Conservation (phyloP, 2,329 filamentous ascomycete species). For the Fusarium temperatum region DNA sequence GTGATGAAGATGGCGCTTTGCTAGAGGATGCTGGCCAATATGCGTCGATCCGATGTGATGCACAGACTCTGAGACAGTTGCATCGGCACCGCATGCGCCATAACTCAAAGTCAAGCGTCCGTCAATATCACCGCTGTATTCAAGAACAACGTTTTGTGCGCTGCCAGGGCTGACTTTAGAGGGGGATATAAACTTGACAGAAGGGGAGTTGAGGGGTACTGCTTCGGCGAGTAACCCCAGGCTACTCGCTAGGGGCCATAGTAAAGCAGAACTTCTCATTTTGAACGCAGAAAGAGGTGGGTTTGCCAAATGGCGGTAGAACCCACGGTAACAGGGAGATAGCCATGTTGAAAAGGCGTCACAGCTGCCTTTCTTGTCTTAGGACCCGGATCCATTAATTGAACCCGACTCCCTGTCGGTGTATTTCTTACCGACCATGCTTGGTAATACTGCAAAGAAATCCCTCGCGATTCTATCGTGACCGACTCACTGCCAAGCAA, state of each 20-base stretch:
- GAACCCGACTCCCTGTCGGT: neutral
- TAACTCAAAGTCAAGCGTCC: conserved; percentile 31
- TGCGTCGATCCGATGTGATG: conserved; percentile 35
- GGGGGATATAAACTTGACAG: neutral
- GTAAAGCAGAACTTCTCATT: neutral
- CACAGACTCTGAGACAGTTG: neutral
- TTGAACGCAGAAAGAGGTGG: accelerated
- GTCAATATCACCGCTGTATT: conserved; percentile 30
- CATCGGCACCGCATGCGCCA: conserved; percentile 19
- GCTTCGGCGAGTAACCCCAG: neutral
- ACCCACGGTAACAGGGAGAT: neutral
- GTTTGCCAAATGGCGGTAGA: too few species aligned
- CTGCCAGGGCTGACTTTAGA: neutral
- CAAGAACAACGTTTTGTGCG: conserved; percentile 33
- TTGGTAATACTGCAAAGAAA: neutral
- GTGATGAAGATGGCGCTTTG: conserved; percentile 31
- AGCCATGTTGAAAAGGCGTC: neutral
- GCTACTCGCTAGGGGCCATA: neutral
- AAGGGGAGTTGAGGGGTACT: neutral
- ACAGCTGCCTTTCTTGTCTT: neutral
- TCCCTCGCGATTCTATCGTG: neutral
- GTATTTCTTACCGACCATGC: neutral
- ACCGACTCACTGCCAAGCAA: neutral
- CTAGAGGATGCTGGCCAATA: conserved; percentile 32
- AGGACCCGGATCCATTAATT: neutral